These are phyloP conservation scores for Thalia dealbata DNA, from an alignment of 176 grass and related monocot genomes.

Conservation along the genomic window DNA sequence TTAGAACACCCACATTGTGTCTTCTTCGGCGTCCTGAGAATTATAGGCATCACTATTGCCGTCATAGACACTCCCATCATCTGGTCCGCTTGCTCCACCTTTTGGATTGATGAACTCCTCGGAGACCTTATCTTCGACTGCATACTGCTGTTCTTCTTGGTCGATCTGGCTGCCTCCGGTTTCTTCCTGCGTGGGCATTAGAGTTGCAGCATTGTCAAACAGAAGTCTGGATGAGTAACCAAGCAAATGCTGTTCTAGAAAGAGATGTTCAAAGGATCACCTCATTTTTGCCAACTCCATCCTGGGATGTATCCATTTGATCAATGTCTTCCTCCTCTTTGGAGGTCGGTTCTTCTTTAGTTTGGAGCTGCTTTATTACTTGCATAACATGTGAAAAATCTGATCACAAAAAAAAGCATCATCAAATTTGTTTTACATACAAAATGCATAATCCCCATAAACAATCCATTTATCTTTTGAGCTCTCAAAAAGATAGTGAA, in stretches of 20 bases:
- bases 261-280: conserved; percentile 6
- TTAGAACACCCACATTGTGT: too few species aligned
- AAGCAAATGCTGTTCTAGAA: neutral
- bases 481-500: too few species aligned
- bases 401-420: conserved; percentile 17
- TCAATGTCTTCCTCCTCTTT: conserved; percentile 19
- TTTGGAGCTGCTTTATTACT: conserved; percentile 69
- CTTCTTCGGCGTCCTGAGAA: too few species aligned
- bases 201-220: conserved; percentile 4
- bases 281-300: conserved; percentile 18
- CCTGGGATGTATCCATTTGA: conserved; percentile 24
- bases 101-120: too few species aligned
- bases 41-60: too few species aligned
- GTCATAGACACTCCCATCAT: too few species aligned
- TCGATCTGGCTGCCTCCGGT: conserved; percentile 2
- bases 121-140: conserved; percentile 7
- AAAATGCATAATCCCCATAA: neutral
- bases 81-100: too few species aligned
- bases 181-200: conserved; percentile 15
- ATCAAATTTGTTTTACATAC: neutral
- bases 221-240: neutral
- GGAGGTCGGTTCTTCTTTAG: conserved; percentile 20
- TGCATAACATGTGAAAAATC: conserved; percentile 67
- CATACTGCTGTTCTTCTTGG: conserved; percentile 19
- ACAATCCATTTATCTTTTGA: too few species aligned